Conservation (phyloP, 257 asterid species). For the Salvia rosmarinus region DNA sequence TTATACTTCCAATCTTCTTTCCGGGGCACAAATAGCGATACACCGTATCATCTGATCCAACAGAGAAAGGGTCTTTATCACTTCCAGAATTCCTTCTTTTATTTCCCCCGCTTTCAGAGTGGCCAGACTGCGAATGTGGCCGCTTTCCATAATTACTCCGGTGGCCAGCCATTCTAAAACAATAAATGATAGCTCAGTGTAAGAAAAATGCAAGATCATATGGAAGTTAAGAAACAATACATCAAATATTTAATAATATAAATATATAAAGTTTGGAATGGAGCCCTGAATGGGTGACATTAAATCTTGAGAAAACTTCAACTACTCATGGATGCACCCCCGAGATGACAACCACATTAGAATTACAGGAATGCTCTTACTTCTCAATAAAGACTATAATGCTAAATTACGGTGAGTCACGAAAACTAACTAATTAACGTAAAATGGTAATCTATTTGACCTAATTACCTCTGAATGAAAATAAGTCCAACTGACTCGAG, state of each 20-base stretch:
- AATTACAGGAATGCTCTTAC: not conserved
- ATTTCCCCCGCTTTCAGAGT: slow-evolving; percentile 60
- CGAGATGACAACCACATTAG: not conserved
- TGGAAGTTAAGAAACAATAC: not conserved
- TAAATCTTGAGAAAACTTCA: not conserved
- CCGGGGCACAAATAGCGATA: slow-evolving; percentile 84
- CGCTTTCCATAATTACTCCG: slow-evolving; percentile 82
- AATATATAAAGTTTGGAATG: not conserved
- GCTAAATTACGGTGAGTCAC: not conserved
- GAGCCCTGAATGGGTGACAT: not conserved
- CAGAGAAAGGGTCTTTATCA: slow-evolving; percentile 65
- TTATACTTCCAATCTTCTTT: slow-evolving; percentile 88
- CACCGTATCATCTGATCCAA: slow-evolving; percentile 78
- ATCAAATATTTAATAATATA: not conserved
- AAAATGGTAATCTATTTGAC: not conserved
- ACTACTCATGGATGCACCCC: not conserved
- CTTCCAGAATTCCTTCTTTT: slow-evolving; percentile 77
- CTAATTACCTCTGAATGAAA: not conserved
- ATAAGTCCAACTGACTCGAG: not conserved
- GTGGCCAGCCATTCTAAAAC: slow-evolving; percentile 81
- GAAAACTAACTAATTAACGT: not conserved
- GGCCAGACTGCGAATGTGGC: slow-evolving; percentile 64
- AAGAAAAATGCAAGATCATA: not conserved
- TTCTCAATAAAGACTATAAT: not conserved
- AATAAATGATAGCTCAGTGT: not conserved